Percentiles rank a stretch among this genome's conserved stretches.
phyloP scores from a whole-genome alignment of 2,329 filamentous ascomycete genomes.

The Kalaharituber pfeilii region DNA sequence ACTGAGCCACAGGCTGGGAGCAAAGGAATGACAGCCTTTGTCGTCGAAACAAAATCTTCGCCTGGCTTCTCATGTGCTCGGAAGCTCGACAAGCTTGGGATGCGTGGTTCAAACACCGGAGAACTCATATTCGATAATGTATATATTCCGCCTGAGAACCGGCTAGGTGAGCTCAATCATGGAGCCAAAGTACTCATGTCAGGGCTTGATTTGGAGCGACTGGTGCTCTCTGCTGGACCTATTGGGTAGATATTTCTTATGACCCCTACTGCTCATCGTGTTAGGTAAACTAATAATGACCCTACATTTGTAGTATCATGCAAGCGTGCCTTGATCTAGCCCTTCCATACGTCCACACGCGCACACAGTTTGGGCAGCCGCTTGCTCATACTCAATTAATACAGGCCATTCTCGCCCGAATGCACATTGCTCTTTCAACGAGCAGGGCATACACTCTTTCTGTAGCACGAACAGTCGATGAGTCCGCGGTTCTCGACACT shows the following conservation, averaged over 20 bases:
- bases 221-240: conserved; percentile 80
- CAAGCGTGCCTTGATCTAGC: conserved; percentile 72
- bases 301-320: conserved; percentile 56
- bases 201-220: conserved; percentile 78
- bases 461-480: conserved; percentile 65
- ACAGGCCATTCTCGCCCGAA: conserved; percentile 84
- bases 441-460: conserved; percentile 73
- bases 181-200: conserved; percentile 91
- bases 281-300: not conserved
- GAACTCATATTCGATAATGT: conserved; percentile 82
- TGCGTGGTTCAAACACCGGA: conserved; percentile 92
- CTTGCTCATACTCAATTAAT: conserved; percentile 87
- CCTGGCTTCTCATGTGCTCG: conserved; percentile 70
- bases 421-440: conserved; percentile 87
- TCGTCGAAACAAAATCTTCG: conserved; percentile 51
- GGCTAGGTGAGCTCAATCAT: conserved; percentile 62
- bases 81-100: conserved; percentile 95
- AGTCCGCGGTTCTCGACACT: conserved; percentile 50
- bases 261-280: not conserved
- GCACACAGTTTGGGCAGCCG: conserved; percentile 72
- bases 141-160: conserved; percentile 67
- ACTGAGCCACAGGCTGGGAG: conserved; percentile 62
- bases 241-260: conserved; percentile 39
- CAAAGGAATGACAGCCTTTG: conserved; percentile 88
- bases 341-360: conserved; percentile 73